These are phyloP conservation scores for Albatrellus ellisii DNA, from an alignment of 768 basidiomycete genomes.

Conservation along the genomic window DNA sequence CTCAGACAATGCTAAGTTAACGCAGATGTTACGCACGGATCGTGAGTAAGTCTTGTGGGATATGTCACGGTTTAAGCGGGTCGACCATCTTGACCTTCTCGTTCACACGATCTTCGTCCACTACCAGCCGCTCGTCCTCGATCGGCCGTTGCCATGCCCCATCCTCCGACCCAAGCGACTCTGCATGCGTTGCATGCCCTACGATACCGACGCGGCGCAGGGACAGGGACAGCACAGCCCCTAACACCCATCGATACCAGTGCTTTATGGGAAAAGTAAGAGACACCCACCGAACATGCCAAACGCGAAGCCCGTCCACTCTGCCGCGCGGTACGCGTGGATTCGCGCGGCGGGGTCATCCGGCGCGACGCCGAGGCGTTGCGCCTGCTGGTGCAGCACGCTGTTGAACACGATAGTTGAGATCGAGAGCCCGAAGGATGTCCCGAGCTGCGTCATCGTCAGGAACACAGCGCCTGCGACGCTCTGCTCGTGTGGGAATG, in stretches of 20 bases:
- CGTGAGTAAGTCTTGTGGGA: too few relatives aligned
- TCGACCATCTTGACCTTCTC: too few relatives aligned
- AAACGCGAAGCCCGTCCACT: constrained; percentile 55
- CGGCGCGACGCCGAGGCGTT: constrained; percentile 23
- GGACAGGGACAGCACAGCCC: not conserved
- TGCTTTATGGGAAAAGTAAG: not conserved
- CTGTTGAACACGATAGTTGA: constrained; percentile 60
- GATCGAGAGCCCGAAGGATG: constrained; percentile 56
- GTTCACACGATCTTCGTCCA: too few relatives aligned
- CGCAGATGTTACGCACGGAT: too few relatives aligned
- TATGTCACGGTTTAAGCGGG: too few relatives aligned
- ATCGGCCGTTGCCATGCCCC: not conserved
- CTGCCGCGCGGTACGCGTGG: constrained; percentile 44
- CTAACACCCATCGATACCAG: not conserved
- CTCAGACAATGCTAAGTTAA: too few relatives aligned
- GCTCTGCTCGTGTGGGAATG: constrained; percentile 58
- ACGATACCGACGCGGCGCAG: not conserved
- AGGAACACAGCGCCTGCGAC: constrained; percentile 67
- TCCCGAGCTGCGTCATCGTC: constrained; percentile 70
- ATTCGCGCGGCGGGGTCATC: constrained; percentile 28
- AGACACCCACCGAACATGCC: constrained; percentile 37
- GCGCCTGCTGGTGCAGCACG: constrained; percentile 25
- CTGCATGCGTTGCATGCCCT: too few relatives aligned
- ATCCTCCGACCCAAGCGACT: not conserved
- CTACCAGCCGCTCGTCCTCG: too few relatives aligned